These are phyloP conservation scores for Candida peoriensis DNA, from an alignment of 805 yeast species.

Conservation along the genomic window DNA sequence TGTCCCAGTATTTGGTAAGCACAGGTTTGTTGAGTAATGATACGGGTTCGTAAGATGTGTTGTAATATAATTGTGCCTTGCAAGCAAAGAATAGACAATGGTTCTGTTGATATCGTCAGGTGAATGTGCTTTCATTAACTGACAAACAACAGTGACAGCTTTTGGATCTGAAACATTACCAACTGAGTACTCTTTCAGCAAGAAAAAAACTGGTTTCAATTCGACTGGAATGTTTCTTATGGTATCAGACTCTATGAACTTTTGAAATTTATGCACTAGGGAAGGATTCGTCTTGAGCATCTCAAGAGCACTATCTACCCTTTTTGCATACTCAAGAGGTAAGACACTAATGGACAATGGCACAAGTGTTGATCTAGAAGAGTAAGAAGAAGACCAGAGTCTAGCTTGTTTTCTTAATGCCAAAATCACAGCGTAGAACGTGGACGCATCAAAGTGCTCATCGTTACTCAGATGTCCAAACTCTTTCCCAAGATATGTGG, in stretches of 20 bases:
- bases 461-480: constrained; percentile 5
- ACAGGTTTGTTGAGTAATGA: constrained; percentile 42
- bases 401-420: constrained; percentile 44
- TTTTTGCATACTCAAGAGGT: constrained; percentile 35
- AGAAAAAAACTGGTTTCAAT: constrained; percentile 35
- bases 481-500: constrained; percentile 14
- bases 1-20: constrained; percentile 38
- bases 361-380: constrained; percentile 27
- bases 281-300: constrained; percentile 22
- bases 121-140: constrained; percentile 27
- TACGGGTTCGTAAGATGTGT: constrained; percentile 38
- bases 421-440: constrained; percentile 41
- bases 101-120: constrained; percentile 46
- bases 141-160: constrained; percentile 44
- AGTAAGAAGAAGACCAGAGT: constrained; percentile 36
- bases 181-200: constrained; percentile 51
- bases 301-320: constrained; percentile 28
- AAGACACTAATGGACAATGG: constrained; percentile 40
- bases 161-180: constrained; percentile 46
- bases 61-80: constrained; percentile 25
- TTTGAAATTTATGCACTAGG: constrained; percentile 22
- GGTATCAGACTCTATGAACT: constrained; percentile 14
- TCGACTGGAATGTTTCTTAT: neutral
- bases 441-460: constrained; percentile 20
- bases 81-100: constrained; percentile 46